These are phyloP conservation scores for Nelumbo lutea DNA, from an alignment of 164 flowering plant genomes.

Conservation along the genomic window DNA sequence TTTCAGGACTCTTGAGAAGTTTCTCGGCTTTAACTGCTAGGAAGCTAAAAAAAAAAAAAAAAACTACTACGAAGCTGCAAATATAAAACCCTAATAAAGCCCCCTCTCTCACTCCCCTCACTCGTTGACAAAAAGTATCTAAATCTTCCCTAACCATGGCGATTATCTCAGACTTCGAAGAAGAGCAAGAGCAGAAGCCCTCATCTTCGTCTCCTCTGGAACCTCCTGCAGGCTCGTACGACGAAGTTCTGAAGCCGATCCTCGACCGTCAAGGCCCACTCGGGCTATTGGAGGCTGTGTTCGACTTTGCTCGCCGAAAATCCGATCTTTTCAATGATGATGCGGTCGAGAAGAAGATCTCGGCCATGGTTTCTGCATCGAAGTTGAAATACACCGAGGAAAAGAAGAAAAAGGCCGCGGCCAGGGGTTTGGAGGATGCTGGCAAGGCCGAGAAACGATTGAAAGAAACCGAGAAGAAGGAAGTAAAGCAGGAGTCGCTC, in stretches of 20 bases:
- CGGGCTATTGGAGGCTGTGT: constrained; percentile 41
- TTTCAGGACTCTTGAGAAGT: no score
- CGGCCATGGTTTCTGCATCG: constrained; percentile 28
- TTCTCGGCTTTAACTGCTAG: no score
- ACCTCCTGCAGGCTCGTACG: constrained; percentile 4
- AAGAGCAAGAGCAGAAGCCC: constrained; percentile 28
- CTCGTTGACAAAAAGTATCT: no score
- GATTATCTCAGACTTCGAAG: constrained; percentile 56
- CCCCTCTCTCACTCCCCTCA: no score
- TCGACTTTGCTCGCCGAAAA: constrained; percentile 43
- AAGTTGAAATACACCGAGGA: constrained; percentile 30
- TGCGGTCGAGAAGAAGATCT: constrained; percentile 41
- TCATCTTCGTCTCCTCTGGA: constrained; percentile 17
- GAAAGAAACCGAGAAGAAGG: constrained; percentile 12
- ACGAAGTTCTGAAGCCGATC: constrained; percentile 18
- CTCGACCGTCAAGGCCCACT: constrained; percentile 51
- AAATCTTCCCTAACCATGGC: constrained; percentile 36
- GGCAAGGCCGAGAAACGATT: constrained; percentile 13
- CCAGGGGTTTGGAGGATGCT: constrained; percentile 8
- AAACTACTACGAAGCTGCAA: no score
- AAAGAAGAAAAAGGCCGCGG: constrained; percentile 17
- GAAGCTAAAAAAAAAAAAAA: no score
- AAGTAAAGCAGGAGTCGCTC: constrained; percentile 1
- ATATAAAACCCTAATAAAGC: no score
- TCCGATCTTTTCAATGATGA: constrained; percentile 40